A percentile compares a stretch with the other conserved stretches of the same genome.
phyloP scores from a whole-genome alignment of 129 eudicot species.

The Deinandra increscens region DNA sequence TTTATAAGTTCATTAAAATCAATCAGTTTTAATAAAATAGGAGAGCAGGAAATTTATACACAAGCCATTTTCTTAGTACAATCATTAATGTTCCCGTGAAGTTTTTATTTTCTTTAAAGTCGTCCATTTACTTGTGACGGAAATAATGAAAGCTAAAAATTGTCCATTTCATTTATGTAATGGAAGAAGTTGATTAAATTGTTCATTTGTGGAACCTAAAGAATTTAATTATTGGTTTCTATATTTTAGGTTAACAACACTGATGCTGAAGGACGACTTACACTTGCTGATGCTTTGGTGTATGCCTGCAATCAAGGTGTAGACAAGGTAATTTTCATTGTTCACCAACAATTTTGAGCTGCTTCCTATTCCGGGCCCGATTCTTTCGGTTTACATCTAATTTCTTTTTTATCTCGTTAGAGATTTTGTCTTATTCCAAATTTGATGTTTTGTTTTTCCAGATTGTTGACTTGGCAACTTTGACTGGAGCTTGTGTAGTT shows the following conservation, averaged over 20 bases:
- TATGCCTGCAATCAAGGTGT: constrained; percentile 99
- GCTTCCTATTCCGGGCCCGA: neutral
- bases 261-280: constrained; percentile 98
- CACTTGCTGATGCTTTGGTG: constrained; percentile 98
- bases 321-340: constrained; percentile 61
- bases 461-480: constrained; percentile 91
- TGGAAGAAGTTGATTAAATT: neutral
- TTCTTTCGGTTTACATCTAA: neutral
- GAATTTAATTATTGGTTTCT: neutral
- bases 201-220: neutral
- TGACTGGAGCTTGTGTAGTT: constrained; percentile 90
- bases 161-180: neutral
- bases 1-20: neutral
- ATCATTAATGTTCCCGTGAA: neutral
- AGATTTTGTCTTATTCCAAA: neutral
- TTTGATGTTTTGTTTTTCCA: constrained; percentile 36
- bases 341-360: neutral
- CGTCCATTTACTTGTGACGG: neutral
- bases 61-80: neutral
- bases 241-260: constrained; percentile 81
- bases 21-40: neutral
- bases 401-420: neutral
- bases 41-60: neutral
- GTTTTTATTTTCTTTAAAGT: neutral
- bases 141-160: neutral